These are phyloP conservation scores for Stellera chamaejasme DNA, from an alignment of 345 rosid genomes.

Conservation along the genomic window DNA sequence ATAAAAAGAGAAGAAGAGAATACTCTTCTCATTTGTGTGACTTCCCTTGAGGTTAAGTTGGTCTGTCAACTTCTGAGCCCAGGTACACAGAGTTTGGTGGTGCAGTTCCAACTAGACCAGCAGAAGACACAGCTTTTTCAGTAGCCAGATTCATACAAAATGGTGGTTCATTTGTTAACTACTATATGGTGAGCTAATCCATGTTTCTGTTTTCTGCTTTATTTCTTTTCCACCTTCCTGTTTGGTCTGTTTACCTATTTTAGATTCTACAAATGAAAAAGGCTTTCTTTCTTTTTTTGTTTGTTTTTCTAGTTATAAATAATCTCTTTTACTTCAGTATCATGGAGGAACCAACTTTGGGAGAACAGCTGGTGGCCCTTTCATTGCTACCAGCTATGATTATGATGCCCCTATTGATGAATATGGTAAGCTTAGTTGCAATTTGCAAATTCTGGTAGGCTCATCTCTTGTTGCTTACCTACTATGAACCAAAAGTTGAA, in stretches of 20 bases:
- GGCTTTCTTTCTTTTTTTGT: background rate
- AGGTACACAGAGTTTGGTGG: constrained; percentile 77
- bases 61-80: background rate
- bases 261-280: background rate
- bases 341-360: constrained; percentile 76
- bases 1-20: too few relatives aligned
- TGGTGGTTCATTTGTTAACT: constrained; percentile 73
- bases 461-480: too few relatives aligned
- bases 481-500: too few relatives aligned
- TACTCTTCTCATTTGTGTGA: too few relatives aligned
- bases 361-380: constrained; percentile 65
- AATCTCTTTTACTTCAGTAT: constrained; percentile 24
- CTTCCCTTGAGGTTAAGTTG: background rate
- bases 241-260: background rate
- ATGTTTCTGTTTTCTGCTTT: too few relatives aligned
- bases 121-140: constrained; percentile 75
- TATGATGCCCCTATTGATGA: constrained; percentile 77
- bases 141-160: constrained; percentile 75
- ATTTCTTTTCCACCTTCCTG: too few relatives aligned
- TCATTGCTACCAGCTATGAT: constrained; percentile 68
- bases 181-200: constrained; percentile 61
- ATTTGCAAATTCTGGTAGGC: background rate
- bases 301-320: background rate
- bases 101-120: constrained; percentile 67
- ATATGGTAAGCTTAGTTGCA: constrained; percentile 32